These are phyloP conservation scores for Diaporthe citriasiana DNA, from an alignment of 2,329 filamentous ascomycete genomes.

Conservation along the genomic window DNA sequence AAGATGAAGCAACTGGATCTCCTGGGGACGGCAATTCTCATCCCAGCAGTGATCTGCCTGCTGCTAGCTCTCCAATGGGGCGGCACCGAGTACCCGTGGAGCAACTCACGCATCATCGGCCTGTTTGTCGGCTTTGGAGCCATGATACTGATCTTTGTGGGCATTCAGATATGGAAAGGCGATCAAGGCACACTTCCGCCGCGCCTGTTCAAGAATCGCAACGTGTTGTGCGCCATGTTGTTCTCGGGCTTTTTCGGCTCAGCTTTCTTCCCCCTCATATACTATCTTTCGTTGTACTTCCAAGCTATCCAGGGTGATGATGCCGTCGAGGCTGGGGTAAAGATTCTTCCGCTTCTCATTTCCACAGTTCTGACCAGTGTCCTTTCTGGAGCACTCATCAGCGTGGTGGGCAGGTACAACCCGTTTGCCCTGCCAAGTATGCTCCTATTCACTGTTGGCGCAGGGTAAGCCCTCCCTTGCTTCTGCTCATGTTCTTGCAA, in stretches of 20 bases:
- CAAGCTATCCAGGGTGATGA: conserved; percentile 66
- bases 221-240: conserved; percentile 53
- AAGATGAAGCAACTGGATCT: conserved; percentile 64
- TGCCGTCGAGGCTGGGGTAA: conserved; percentile 68
- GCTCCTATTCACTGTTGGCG: conserved; percentile 50
- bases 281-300: conserved; percentile 68
- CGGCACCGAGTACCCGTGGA: conserved; percentile 66
- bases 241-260: conserved; percentile 66
- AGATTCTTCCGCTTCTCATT: conserved; percentile 67
- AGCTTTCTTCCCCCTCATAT: conserved; percentile 67
- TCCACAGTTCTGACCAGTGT: conserved; percentile 64
- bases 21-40: conserved; percentile 62
- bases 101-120: conserved; percentile 62
- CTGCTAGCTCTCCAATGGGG: conserved; percentile 71
- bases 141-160: conserved; percentile 62
- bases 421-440: conserved; percentile 59
- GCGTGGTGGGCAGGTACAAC: conserved; percentile 59
- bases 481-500: background rate
- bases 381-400: conserved; percentile 58
- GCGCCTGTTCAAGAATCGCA: conserved; percentile 62
- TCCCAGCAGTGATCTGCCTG: conserved; percentile 66
- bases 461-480: background rate
- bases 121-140: conserved; percentile 64
- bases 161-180: conserved; percentile 59
- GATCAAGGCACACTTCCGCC: conserved; percentile 65